A percentile compares a stretch with the other conserved stretches of the same genome.
Evolutionary conservation across 192 early-diverging fungal genomes (phyloP).

Genomic region (Linnemannia zychae): DNA sequence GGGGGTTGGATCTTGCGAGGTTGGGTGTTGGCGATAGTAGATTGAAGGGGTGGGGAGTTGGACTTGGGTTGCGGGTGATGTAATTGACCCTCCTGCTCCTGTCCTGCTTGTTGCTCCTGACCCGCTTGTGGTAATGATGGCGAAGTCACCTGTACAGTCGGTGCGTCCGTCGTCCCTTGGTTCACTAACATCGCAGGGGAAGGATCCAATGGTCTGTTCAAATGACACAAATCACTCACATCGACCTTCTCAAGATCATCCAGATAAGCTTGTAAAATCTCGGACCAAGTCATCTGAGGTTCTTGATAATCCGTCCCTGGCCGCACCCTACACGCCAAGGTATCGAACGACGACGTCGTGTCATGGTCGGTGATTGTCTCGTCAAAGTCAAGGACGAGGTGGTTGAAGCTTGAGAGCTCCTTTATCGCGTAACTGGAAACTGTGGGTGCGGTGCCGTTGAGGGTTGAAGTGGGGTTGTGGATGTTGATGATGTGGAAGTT

Average conservation of each 20-base stretch:
- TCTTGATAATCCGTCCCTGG: slow-evolving; percentile 1
- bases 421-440: background rate
- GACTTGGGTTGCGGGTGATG: slow-evolving; percentile 9
- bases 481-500: slow-evolving; percentile 11
- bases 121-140: background rate
- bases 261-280: slow-evolving; percentile 50
- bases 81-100: background rate
- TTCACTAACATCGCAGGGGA: background rate
- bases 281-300: slow-evolving; percentile 37
- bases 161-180: background rate
- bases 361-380: slow-evolving; percentile 54
- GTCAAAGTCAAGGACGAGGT: slow-evolving; percentile 52
- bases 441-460: background rate
- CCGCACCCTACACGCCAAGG: slow-evolving; percentile 23
- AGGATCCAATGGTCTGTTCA: background rate
- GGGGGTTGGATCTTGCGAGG: background rate
- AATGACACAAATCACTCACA: slow-evolving; percentile 30
- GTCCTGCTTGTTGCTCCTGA: background rate
- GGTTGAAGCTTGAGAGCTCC: slow-evolving; percentile 29
- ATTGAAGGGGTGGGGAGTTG: background rate
- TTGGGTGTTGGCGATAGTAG: background rate
- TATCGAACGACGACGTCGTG: slow-evolving; percentile 55
- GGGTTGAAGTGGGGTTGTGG: background rate
- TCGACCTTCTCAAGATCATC: slow-evolving; percentile 49
- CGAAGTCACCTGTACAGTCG: background rate